phyloP scores from a whole-genome alignment of 2,329 filamentous ascomycete species.

The Magnaporthiopsis poae region DNA sequence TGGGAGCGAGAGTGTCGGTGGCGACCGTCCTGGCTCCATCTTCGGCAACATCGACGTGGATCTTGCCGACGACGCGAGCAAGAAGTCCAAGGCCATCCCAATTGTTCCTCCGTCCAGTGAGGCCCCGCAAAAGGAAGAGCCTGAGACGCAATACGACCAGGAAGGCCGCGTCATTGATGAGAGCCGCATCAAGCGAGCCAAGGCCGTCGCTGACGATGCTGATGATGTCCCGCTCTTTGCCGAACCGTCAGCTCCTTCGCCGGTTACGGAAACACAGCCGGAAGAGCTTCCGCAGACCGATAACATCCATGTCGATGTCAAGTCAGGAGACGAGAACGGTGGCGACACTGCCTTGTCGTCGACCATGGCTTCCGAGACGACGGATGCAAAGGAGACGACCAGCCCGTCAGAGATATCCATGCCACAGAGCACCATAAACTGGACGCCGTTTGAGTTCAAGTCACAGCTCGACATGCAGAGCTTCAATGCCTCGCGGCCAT shows the following conservation, averaged over 20 bases:
- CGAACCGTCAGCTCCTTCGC: conserved; percentile 28
- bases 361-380: conserved; percentile 40
- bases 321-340: conserved; percentile 26
- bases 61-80: conserved; percentile 49
- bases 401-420: conserved; percentile 45
- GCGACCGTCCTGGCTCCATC: conserved; percentile 42
- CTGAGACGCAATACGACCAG: conserved; percentile 36
- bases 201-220: conserved; percentile 54
- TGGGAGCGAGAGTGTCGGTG: conserved; percentile 30
- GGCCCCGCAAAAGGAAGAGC: conserved; percentile 35
- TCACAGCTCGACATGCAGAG: conserved; percentile 35
- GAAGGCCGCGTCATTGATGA: conserved; percentile 56
- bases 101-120: conserved; percentile 48
- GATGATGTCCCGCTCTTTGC: conserved; percentile 71
- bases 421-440: conserved; percentile 39
- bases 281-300: conserved; percentile 23
- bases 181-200: conserved; percentile 65
- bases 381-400: conserved; percentile 43
- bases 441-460: conserved; percentile 53
- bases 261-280: conserved; percentile 20
- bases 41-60: conserved; percentile 61
- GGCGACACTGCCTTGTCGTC: conserved; percentile 46
- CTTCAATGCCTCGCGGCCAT: conserved; percentile 43
- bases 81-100: conserved; percentile 73
- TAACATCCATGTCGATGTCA: conserved; percentile 18